phyloP scores from a whole-genome alignment of 768 basidiomycete species.

The Lactifluus piperatus region DNA sequence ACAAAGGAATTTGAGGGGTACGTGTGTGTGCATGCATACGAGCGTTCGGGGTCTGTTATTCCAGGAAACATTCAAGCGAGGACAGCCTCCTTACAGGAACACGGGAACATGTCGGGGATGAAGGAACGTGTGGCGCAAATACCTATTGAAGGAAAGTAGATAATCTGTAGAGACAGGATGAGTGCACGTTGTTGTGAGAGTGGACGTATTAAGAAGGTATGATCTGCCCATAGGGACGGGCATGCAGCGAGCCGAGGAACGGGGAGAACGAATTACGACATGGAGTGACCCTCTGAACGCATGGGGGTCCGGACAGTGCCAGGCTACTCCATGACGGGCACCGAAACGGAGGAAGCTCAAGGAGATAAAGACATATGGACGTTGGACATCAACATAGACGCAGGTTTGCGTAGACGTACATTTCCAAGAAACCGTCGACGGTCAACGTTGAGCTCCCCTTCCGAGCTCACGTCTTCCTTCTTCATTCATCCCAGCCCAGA shows the following conservation, averaged over 20 bases:
- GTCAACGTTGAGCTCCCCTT: constrained; percentile 16
- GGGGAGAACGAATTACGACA: constrained; percentile 15
- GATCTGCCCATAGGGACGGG: neutral
- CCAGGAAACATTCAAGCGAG: constrained; percentile 9
- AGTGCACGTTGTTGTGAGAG: neutral
- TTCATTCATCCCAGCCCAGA: constrained; percentile 17
- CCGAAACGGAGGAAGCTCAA: constrained; percentile 7
- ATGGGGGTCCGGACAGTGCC: constrained; percentile 11
- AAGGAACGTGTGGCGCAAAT: constrained; percentile 2
- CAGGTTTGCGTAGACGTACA: constrained; percentile 3
- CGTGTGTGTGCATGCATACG: neutral
- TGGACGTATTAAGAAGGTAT: constrained; percentile 7
- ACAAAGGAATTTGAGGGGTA: constrained; percentile 12
- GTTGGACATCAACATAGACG: constrained; percentile 1
- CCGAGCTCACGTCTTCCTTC: constrained; percentile 12
- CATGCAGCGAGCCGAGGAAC: constrained; percentile 14
- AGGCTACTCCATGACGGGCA: constrained; percentile 7
- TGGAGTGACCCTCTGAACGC: constrained; percentile 4
- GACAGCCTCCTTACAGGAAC: neutral
- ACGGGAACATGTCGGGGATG: neutral
- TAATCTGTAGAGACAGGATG: neutral
- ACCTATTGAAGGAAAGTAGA: neutral
- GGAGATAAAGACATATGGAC: constrained; percentile 17
- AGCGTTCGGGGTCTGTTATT: neutral
- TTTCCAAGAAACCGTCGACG: constrained; percentile 20